phyloP scores from a whole-genome alignment of 306 rosid genomes.

The Acmispon strigosus region DNA sequence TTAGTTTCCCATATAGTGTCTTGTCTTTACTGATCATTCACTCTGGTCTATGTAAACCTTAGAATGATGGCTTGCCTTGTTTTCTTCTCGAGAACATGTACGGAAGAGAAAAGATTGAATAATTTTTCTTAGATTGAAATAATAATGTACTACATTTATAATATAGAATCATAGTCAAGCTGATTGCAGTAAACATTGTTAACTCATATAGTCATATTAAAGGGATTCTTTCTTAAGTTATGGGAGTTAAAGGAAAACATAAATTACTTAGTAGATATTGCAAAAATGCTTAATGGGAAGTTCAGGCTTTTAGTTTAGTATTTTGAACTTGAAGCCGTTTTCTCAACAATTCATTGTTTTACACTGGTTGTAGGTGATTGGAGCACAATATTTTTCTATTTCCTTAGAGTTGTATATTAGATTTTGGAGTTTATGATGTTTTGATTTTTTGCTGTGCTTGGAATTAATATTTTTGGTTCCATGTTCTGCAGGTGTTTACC shows the following conservation, averaged over 20 bases:
- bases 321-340: not conserved
- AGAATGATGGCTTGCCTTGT: not conserved
- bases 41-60: conserved; percentile 1
- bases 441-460: not conserved
- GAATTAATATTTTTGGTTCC: not conserved
- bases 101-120: not conserved
- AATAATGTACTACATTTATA: not conserved
- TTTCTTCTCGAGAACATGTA: not conserved
- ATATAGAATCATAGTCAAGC: not conserved
- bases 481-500: conserved; percentile 59
- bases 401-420: too few species aligned
- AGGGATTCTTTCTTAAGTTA: not conserved
- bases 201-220: too few species aligned
- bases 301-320: not conserved
- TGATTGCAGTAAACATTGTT: too few species aligned
- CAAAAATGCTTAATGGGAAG: not conserved
- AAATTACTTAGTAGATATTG: not conserved
- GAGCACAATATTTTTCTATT: too few species aligned
- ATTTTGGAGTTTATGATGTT: too few species aligned
- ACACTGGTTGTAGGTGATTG: not conserved
- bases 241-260: not conserved
- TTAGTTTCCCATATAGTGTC: not conserved
- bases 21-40: conserved; percentile 20
- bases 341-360: not conserved
- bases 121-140: not conserved